Base-by-base conservation (phyloP, 1,284 basidiomycete species). In the Bjerkandera adusta region DNA sequence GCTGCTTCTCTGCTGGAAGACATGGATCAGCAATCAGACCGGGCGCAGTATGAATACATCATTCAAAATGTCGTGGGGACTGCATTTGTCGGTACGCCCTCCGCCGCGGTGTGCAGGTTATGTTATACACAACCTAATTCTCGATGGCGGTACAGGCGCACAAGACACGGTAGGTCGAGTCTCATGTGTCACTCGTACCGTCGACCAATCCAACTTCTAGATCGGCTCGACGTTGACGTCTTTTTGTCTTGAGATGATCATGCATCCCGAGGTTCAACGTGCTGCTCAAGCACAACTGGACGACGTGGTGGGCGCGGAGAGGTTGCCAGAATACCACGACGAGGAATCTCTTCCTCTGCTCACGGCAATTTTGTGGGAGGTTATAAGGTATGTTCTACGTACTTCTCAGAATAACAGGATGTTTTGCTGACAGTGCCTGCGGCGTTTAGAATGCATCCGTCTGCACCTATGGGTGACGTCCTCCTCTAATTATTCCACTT, bases 271-370 rank as follows among this genome's bases (percentile, higher is more conserved):
- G 6, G 58, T 68, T 12, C 69, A 70, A 49, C 57, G 54, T 10
- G 66, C 61, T 41, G 72, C 70, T 7, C 70, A 69, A 42, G 62
- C 58, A 37, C 70, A 73, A 49, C 51, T 75, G 7, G 70, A 73
- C 52, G 49, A 56, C 5, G 68, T 73, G 8, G 55, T 72, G 37
- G 61, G 64, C 12, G 39, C 47, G n/a, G 64, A 68, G 32, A 58
- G 71, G 26, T 57, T 75, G 13, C 74, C 74, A 0, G 61, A 63
- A 3, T 66, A 72, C 42, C 73, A 76, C 45, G 53, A 67, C 13
- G 50, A 56, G 1, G 15, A 16, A 8, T 39, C 37, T 20, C 21
- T 39, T 8, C 37, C 37, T n/a, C n/a, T n/a, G n/a, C n/a, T n/a
- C n/a, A n/a, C n/a, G n/a, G n/a, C n/a, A n/a, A n/a, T n/a, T n/a